A percentile compares a stretch with the other conserved stretches of the same genome.
Conservation (phyloP, 495 filamentous ascomycete species). For the Neurospora sp. region DNA sequence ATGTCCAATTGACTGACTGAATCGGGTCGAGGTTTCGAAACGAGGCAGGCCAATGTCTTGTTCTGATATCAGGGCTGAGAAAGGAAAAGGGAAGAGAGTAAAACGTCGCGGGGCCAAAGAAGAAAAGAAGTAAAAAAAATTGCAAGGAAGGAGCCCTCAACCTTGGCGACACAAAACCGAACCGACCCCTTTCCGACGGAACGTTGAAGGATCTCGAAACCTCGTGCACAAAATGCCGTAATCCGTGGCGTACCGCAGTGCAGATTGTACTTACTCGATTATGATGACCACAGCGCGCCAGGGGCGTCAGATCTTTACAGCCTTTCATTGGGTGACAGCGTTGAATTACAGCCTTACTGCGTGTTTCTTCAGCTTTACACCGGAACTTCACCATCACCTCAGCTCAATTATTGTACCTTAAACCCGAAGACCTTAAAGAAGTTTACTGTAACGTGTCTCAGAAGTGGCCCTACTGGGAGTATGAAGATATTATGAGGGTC, state of each 20-base stretch:
- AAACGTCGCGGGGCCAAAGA: background rate
- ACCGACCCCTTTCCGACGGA: background rate
- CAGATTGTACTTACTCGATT: background rate
- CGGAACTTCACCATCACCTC: too few relatives aligned
- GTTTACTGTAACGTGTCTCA: background rate
- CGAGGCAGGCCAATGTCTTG: background rate
- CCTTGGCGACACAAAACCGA: background rate
- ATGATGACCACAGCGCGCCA: background rate
- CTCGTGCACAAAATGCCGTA: background rate
- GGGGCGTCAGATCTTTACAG: background rate
- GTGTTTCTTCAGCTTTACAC: background rate
- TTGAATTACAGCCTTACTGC: background rate
- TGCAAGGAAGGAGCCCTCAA: background rate
- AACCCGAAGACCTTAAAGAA: background rate
- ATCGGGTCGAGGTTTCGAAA: background rate
- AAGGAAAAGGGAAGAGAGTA: background rate
- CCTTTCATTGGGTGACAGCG: background rate
- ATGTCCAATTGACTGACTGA: background rate
- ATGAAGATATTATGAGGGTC: background rate
- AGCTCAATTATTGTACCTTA: background rate
- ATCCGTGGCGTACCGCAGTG: background rate
- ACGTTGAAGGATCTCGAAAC: background rate
- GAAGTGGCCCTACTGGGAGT: background rate
- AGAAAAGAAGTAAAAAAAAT: background rate
- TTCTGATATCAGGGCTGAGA: background rate